Conservation (phyloP, 139 green algal species). For the Limnomonas spitsbergensis region DNA sequence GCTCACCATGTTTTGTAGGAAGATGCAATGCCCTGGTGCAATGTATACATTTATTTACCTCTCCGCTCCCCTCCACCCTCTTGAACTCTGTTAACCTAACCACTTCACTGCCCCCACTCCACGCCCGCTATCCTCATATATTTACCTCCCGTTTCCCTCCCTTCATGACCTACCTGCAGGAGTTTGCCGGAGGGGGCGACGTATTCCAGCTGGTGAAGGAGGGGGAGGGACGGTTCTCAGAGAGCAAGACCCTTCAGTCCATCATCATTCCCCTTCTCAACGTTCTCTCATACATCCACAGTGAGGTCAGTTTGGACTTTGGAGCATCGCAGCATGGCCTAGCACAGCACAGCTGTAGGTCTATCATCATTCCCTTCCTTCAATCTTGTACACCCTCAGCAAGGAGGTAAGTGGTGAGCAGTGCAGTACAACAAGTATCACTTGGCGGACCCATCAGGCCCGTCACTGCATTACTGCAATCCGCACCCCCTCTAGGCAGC, state of each 20-base stretch:
- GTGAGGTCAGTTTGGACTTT: neutral
- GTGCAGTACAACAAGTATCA: neutral
- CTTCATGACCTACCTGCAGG: too few relatives aligned
- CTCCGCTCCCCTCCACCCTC: too few relatives aligned
- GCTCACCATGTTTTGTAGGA: too few relatives aligned
- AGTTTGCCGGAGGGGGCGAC: neutral
- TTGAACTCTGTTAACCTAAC: too few relatives aligned
- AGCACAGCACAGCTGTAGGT: neutral
- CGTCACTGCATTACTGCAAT: neutral
- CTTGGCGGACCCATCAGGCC: neutral
- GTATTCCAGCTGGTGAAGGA: neutral
- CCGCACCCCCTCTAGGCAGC: too few relatives aligned
- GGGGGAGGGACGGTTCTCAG: neutral
- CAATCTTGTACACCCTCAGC: neutral
- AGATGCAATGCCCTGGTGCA: too few relatives aligned
- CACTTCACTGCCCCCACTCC: too few relatives aligned
- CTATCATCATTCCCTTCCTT: too few relatives aligned
- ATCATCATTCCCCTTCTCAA: neutral
- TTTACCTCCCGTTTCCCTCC: too few relatives aligned
- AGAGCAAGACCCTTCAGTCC: neutral
- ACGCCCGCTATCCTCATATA: too few relatives aligned
- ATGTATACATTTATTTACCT: too few relatives aligned
- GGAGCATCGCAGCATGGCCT: neutral
- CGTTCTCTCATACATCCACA: neutral
- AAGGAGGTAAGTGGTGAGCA: neutral